These are phyloP conservation scores for Paramecium sonneborni DNA, from an alignment of 73 alveolate species.

Conservation along the genomic window DNA sequence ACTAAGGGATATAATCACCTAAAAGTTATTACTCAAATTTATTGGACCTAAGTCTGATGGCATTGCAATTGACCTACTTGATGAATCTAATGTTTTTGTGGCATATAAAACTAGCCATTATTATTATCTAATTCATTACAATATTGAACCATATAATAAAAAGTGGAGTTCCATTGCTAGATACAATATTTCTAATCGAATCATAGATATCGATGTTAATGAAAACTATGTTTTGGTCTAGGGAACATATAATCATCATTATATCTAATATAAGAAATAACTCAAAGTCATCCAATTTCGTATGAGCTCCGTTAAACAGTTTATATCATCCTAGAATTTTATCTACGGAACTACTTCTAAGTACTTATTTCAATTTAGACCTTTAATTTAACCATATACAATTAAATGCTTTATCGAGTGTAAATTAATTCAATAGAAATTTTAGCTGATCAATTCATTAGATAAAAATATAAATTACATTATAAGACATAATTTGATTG, in stretches of 20 bases:
- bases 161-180: not conserved
- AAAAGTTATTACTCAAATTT: not conserved
- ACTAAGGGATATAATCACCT: not conserved
- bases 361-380: not conserved
- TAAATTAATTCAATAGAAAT: not conserved
- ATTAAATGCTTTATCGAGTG: not conserved
- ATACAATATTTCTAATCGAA: no score
- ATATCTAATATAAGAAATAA: no score
- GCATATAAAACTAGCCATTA: not conserved
- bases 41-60: not conserved
- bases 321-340: not conserved
- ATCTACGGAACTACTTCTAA: not conserved
- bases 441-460: not conserved
- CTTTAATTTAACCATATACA: not conserved
- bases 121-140: not conserved
- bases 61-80: not conserved
- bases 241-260: not conserved
- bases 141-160: not conserved
- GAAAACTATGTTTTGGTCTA: not conserved
- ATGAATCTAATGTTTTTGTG: not conserved
- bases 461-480: not conserved
- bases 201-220: not conserved
- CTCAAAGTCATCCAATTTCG: no score
- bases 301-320: not conserved
- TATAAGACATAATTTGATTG: not conserved